Evolutionary conservation across 768 basidiomycete genomes (phyloP), one percentile per base, ranked within the genome.

Genomic region (Xerocomus spinulosus): DNA sequence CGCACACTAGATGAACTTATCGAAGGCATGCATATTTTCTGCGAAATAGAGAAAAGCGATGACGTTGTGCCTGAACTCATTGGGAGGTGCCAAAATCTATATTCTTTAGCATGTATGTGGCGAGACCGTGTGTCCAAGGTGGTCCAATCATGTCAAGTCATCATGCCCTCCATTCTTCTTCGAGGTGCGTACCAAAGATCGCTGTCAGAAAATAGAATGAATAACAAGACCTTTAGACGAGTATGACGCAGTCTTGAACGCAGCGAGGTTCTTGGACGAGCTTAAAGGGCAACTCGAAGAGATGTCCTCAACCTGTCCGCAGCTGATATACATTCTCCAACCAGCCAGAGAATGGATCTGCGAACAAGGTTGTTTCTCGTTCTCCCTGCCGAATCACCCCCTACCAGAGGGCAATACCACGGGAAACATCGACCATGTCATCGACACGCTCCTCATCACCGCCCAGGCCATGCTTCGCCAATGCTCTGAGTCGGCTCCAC

Each of bases 391-490:
- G n/a, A 38, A 4, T 14, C n/a, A 39, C 5, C 9, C 52, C 12
- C 37, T 10, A 12, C 29, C 21, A 1, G 43, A 51, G 15, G 50
- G 12, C 3, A 4, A 46, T 15, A 6, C 39, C 7, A 21, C 53
- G 20, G 55, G 17, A 33, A 43, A 58, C 41, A 59, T 69, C 1
- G 73, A 79, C 44, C 26, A 53, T 3, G 58, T 87, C 46, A 77
- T 93, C 55, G 78, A 85, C 53, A 61, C 72, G 1, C 68, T 92
- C 39, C 75, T 95, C 18, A 64, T 88, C 25, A 73, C 73, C 26
- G 75, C 85, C 18, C 92, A 94, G 57, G 68, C 73, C 18, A 58
- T 90, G 56, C 68, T 82, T 13, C 59, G 70, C 9, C 67, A 58
- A 44, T 73, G 71, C 52, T 61, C 73, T 3, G 62, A 65, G 33